phyloP scores from a whole-genome alignment of 139 green algal species.

The Tetratostichococcus sp. region DNA sequence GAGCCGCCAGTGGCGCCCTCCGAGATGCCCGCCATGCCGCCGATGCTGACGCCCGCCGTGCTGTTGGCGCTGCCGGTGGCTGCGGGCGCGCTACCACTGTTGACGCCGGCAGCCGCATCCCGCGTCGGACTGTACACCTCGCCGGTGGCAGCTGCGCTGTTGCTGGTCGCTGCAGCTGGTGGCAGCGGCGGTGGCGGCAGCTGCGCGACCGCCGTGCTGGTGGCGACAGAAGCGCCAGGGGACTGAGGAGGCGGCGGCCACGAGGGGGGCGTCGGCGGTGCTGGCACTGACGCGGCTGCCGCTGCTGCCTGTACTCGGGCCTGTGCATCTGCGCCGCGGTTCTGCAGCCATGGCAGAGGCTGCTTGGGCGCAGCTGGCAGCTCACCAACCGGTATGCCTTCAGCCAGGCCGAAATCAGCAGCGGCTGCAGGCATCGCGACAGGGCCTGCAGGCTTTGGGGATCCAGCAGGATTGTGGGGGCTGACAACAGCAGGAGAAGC shows the following conservation, averaged over 20 bases:
- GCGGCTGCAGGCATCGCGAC: too few species aligned
- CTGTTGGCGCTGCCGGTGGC: background rate
- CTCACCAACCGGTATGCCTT: too few species aligned
- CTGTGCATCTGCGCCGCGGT: background rate
- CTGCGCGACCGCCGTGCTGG: background rate
- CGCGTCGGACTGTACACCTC: background rate
- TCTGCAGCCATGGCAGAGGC: background rate
- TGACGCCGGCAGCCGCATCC: background rate
- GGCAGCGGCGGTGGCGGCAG: too few species aligned
- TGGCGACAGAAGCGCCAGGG: background rate
- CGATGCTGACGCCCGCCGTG: background rate
- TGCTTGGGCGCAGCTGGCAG: too few species aligned
- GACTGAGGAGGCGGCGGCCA: background rate
- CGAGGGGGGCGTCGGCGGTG: too few species aligned
- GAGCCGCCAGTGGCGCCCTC: too few species aligned
- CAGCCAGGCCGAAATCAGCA: too few species aligned
- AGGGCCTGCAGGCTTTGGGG: too few species aligned
- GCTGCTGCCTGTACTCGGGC: too few species aligned
- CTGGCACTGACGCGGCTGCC: too few species aligned
- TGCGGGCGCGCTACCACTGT: background rate
- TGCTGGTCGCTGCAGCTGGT: too few species aligned
- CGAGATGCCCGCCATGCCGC: background rate
- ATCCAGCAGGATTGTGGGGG: background rate
- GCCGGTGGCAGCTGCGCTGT: background rate
- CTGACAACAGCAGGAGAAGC: background rate